A percentile compares a stretch with the other conserved stretches of the same genome.
Conservation (phyloP, 1,139 yeast species). For the Martiniozyma asiatica region DNA sequence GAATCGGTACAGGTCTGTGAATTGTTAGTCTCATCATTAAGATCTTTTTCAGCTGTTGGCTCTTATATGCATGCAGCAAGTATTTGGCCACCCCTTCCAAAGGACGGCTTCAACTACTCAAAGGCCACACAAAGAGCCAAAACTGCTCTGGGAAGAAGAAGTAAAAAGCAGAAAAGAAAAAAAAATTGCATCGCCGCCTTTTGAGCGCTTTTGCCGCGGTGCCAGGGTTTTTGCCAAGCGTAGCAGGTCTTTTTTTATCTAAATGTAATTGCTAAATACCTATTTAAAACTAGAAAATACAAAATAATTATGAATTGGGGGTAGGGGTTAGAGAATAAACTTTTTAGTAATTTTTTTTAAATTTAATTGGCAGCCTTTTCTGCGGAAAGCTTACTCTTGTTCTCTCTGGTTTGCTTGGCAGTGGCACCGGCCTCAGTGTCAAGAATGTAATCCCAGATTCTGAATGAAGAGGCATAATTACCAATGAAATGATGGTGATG, state of each 20-base stretch:
- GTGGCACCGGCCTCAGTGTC: conserved; percentile 75
- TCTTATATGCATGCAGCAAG: too few relatives aligned
- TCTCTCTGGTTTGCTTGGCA: conserved; percentile 53
- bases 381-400: conserved; percentile 38
- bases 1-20: conserved; percentile 57
- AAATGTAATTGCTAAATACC: not conserved
- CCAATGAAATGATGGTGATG: conserved; percentile 93
- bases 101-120: too few relatives aligned
- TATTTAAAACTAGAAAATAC: not conserved
- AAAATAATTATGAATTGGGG: not conserved
- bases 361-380: conserved; percentile 28
- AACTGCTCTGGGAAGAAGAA: too few relatives aligned
- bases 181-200: too few relatives aligned
- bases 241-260: not conserved
- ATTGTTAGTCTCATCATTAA: conserved; percentile 33
- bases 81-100: too few relatives aligned
- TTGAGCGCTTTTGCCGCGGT: too few relatives aligned
- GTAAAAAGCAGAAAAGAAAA: too few relatives aligned
- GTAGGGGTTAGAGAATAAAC: too few relatives aligned
- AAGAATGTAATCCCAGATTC: conserved; percentile 83
- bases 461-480: conserved; percentile 83
- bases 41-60: too few relatives aligned
- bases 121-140: too few relatives aligned
- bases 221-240: not conserved
- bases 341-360: too few relatives aligned